phyloP scores from a whole-genome alignment of 2,329 filamentous ascomycete species.

The Fusarium papillatum region DNA sequence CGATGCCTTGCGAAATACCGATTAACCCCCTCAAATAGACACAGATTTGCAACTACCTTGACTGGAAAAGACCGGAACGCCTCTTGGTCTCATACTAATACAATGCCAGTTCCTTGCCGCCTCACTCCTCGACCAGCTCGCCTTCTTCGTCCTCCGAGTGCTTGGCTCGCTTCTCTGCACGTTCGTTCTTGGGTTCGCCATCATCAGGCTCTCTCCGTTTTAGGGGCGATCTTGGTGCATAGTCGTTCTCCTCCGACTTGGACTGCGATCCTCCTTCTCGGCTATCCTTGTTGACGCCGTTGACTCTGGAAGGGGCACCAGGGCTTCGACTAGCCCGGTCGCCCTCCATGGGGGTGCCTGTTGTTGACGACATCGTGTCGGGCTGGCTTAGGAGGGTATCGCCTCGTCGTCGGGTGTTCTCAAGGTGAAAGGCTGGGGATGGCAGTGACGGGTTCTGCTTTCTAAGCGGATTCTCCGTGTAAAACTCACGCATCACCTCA shows the following conservation, averaged over 20 bases:
- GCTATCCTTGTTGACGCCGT: constrained; percentile 54
- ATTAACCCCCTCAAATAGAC: constrained; percentile 20
- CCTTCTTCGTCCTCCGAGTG: constrained; percentile 65
- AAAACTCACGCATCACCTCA: constrained; percentile 80
- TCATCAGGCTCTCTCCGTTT: constrained; percentile 60
- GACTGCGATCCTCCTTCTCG: constrained; percentile 49
- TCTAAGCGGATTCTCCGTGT: constrained; percentile 72
- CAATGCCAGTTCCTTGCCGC: constrained; percentile 16
- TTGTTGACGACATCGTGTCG: constrained; percentile 61
- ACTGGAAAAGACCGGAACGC: constrained; percentile 36
- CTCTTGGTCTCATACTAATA: constrained; percentile 36
- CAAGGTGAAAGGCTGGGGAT: constrained; percentile 69
- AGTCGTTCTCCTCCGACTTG: constrained; percentile 48
- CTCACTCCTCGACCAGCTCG: constrained; percentile 56
- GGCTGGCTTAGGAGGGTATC: constrained; percentile 57
- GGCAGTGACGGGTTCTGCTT: constrained; percentile 67
- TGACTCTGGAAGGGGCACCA: constrained; percentile 56
- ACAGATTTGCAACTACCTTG: constrained; percentile 17
- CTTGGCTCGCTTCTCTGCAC: constrained; percentile 59
- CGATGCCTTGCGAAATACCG: constrained; percentile 33
- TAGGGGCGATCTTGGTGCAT: constrained; percentile 51
- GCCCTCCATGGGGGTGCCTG: constrained; percentile 61
- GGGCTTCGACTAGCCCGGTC: constrained; percentile 66
- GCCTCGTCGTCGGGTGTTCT: constrained; percentile 66
- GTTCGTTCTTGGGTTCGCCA: constrained; percentile 47